Evolutionary conservation across 179 eudicot genomes (phyloP), one percentile per base, ranked within the genome.

Genomic region (Carnegiea gigantea): DNA sequence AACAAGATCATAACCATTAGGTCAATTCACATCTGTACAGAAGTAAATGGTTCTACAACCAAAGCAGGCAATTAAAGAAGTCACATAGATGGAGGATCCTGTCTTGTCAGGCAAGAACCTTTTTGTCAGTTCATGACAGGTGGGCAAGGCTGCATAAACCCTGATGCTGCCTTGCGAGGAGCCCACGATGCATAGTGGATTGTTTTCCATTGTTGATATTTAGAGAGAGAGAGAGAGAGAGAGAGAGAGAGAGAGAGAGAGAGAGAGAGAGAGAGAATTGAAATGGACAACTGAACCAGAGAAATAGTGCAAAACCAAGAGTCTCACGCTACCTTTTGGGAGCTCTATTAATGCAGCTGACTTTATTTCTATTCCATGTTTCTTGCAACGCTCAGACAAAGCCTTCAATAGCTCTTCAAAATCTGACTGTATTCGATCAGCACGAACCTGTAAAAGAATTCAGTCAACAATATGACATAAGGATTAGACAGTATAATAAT

Each of bases 381-480:
- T 94, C 86, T 92, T 92, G 89, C 96, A 92, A 80, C 98, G 98
- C 75, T 94, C 98, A 81, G 91, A 83, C 78, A 96, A 90, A 77
- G 93, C 97, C 92, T 88, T 96, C 87, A 91, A 26, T 40, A 96
- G 93, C 87, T 92, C 99, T 90, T 94, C 99, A 88, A 96, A 90
- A 77, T 96, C 99, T 73, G 96, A 92, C 81, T 92, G 98, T 86
- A 94, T 92, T 78, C 97, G 93, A 85, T 96, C 99, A 83, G 97
- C 99, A 88, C 99, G 97, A 62, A 96, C 98, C 99, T 88, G 68
- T 21, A 82, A 78, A 77, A 36, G 79, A 68, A 64, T 51, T 24
- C 71, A 86, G 40, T 30, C 77, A 53, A 30, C 57, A 70, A 70
- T 30, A 78, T 54, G 46, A 36, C 21, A 13, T 24, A 75, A 26